Conservation (phyloP, 768 basidiomycete genomes). For the Tylopilus balloui region DNA sequence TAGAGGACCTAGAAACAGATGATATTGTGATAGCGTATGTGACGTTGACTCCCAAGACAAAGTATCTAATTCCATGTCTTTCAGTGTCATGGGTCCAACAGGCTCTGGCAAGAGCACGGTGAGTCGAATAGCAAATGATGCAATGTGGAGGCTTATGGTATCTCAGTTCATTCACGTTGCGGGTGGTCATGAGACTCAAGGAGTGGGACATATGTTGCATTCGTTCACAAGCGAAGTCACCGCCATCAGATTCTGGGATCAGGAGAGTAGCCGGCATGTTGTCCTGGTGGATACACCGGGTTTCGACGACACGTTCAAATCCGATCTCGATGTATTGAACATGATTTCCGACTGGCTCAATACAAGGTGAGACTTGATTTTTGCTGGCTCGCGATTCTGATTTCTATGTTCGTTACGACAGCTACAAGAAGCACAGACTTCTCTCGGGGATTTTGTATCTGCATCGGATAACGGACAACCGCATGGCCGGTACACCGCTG, state of each 20-base stretch:
- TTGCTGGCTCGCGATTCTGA: not conserved
- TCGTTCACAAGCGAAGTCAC: slow-evolving; percentile 11
- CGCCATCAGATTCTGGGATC: slow-evolving; percentile 5
- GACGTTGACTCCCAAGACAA: not conserved
- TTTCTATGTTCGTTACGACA: not conserved
- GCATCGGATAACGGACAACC: slow-evolving; percentile 38
- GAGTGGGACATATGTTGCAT: slow-evolving; percentile 5
- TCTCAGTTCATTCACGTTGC: slow-evolving; percentile 11
- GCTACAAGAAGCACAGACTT: slow-evolving; percentile 2
- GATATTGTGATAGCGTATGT: not conserved
- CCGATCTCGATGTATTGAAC: slow-evolving; percentile 12
- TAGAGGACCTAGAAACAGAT: not conserved
- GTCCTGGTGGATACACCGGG: slow-evolving; percentile 27
- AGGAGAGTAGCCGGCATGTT: not conserved
- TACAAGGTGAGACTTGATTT: not conserved
- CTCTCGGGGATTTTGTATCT: slow-evolving; percentile 38
- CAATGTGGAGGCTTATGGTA: not conserved
- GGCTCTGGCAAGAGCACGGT: slow-evolving; percentile 15
- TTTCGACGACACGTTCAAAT: slow-evolving; percentile 18
- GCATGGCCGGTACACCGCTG: slow-evolving; percentile 32
- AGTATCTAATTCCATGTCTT: not conserved
- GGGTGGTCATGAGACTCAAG: not conserved
- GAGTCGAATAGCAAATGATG: not conserved
- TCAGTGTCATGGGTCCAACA: slow-evolving; percentile 22
- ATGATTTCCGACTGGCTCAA: slow-evolving; percentile 16